Percentiles rank a stretch among this genome's conserved stretches.
Conservation (phyloP, 345 rosid species). For the Cardamine chenopodiifolia region DNA sequence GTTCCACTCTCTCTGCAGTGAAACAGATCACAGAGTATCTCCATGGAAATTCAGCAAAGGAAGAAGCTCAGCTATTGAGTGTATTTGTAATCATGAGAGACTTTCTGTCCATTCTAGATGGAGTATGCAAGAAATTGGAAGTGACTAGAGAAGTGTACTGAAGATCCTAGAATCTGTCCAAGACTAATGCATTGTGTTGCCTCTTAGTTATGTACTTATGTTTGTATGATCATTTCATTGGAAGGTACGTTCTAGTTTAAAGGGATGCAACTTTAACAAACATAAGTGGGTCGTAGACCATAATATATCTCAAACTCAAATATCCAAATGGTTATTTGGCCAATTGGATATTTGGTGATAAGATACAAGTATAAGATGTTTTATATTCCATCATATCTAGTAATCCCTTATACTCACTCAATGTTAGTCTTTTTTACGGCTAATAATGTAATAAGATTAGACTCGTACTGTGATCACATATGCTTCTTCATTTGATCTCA, state of each 20-base stretch:
- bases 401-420: not conserved
- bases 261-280: not conserved
- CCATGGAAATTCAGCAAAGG: slow-evolving; percentile 66
- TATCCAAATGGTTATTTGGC: too few relatives aligned
- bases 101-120: slow-evolving; percentile 69
- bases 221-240: slow-evolving; percentile 12
- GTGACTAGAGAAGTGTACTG: slow-evolving; percentile 44
- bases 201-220: slow-evolving; percentile 27
- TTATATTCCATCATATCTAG: not conserved
- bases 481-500: too few relatives aligned
- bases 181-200: slow-evolving; percentile 17
- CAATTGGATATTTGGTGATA: not conserved
- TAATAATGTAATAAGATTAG: too few relatives aligned
- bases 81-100: slow-evolving; percentile 74
- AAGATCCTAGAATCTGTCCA: slow-evolving; percentile 11
- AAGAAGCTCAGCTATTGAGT: slow-evolving; percentile 74
- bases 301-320: too few relatives aligned
- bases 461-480: too few relatives aligned
- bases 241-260: not conserved
- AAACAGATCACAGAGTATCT: slow-evolving; percentile 75
- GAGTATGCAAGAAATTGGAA: slow-evolving; percentile 78
- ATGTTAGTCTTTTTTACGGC: too few relatives aligned
- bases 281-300: not conserved
- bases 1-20: slow-evolving; percentile 47
- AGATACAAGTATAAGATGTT: not conserved